Evolutionary conservation across 1,284 basidiomycete species (phyloP).

Genomic region (Naganishia sp.): DNA sequence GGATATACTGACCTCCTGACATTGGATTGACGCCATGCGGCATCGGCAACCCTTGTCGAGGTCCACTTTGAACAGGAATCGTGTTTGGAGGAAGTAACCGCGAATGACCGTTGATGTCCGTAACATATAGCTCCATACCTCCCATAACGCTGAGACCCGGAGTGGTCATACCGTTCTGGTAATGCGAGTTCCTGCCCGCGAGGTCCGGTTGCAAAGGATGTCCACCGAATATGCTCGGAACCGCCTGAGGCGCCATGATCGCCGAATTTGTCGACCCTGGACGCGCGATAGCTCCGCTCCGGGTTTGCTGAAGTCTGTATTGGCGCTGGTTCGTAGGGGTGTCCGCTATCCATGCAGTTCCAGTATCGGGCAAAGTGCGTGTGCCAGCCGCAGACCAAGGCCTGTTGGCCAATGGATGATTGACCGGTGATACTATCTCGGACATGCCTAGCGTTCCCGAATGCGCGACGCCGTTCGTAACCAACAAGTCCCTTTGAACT

Average conservation of each 20-base stretch:
- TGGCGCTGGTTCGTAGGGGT: slow-evolving; percentile 22
- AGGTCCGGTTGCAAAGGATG: no score
- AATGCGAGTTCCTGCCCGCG: no score
- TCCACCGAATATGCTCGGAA: no score
- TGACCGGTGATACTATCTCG: background rate
- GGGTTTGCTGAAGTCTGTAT: slow-evolving; percentile 9
- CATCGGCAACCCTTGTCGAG: background rate
- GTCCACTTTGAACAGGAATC: background rate
- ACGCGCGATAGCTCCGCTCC: slow-evolving; percentile 11
- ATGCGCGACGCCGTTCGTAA: background rate
- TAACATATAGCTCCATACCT: slow-evolving; percentile 10
- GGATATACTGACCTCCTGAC: slow-evolving; percentile 5
- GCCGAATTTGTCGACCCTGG: slow-evolving; percentile 9
- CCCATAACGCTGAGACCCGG: no score
- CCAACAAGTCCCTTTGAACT: background rate
- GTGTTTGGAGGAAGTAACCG: slow-evolving; percentile 3
- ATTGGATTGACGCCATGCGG: slow-evolving; percentile 1
- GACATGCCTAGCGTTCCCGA: background rate
- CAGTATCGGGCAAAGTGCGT: background rate
- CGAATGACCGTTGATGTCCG: slow-evolving; percentile 3
- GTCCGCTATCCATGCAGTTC: background rate
- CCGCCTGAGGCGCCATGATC: no score
- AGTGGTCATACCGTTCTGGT: no score
- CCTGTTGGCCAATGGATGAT: background rate
- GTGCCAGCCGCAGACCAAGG: slow-evolving; percentile 8